These are phyloP conservation scores for Saccharomycopsis malanga DNA, from an alignment of 805 yeast genomes.

Conservation along the genomic window DNA sequence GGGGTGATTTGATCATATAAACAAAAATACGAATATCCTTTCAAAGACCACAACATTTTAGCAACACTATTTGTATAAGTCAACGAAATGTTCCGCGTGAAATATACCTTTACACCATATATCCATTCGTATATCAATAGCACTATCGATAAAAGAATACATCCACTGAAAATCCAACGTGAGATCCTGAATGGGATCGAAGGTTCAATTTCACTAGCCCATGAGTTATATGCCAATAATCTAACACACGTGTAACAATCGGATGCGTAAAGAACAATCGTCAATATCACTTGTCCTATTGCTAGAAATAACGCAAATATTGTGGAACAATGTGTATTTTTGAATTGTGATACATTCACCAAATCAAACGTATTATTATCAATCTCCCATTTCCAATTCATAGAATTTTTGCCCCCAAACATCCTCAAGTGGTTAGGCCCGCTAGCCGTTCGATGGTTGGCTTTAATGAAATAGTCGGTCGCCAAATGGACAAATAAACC, in stretches of 20 bases:
- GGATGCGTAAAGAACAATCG: slow-evolving; percentile 47
- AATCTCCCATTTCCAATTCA: slow-evolving; percentile 31
- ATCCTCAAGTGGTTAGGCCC: background rate
- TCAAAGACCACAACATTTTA: slow-evolving; percentile 47
- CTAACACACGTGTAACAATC: slow-evolving; percentile 77
- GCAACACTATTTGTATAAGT: slow-evolving; percentile 65
- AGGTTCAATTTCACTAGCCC: slow-evolving; percentile 53
- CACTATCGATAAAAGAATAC: slow-evolving; percentile 65
- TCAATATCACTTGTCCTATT: slow-evolving; percentile 38
- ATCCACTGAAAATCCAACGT: slow-evolving; percentile 72
- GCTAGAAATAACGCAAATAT: slow-evolving; percentile 36
- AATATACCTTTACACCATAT: slow-evolving; percentile 50
- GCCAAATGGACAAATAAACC: too few relatives aligned
- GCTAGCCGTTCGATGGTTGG: too few relatives aligned
- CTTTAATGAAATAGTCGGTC: too few relatives aligned
- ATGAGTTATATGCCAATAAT: slow-evolving; percentile 61
- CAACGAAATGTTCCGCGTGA: slow-evolving; percentile 57
- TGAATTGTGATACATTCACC: slow-evolving; percentile 40
- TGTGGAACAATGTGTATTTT: slow-evolving; percentile 38
- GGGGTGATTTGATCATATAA: slow-evolving; percentile 65
- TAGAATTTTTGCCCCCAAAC: slow-evolving; percentile 7
- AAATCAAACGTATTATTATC: slow-evolving; percentile 40
- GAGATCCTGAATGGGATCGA: slow-evolving; percentile 43
- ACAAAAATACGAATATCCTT: slow-evolving; percentile 61
- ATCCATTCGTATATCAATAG: slow-evolving; percentile 50